These are phyloP conservation scores for Fragilariopsis cylindrus DNA, from an alignment of 108 stramenopile species.

Conservation along the genomic window DNA sequence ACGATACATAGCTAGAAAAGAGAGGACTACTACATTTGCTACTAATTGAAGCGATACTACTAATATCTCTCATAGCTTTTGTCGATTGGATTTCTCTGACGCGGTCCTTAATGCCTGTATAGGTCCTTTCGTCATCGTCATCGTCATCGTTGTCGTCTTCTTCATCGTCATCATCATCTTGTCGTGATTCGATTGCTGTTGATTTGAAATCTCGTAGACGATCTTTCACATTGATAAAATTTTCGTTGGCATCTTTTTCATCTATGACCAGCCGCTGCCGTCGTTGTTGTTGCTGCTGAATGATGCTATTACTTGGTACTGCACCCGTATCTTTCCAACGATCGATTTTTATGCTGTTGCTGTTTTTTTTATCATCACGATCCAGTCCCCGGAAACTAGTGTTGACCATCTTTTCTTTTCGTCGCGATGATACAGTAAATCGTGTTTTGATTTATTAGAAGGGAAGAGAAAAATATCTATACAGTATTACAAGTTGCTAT, in stretches of 20 bases:
- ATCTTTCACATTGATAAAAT: neutral
- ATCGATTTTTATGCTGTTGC: too few relatives aligned
- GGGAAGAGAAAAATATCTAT: neutral
- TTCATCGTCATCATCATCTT: neutral
- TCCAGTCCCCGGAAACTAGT: neutral
- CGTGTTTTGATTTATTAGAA: neutral
- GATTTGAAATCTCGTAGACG: neutral
- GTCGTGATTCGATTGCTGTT: neutral
- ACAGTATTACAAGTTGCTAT: neutral
- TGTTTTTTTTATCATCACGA: too few relatives aligned
- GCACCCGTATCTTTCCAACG: too few relatives aligned
- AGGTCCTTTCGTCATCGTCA: neutral
- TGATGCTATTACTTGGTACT: too few relatives aligned
- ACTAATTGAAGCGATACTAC: neutral
- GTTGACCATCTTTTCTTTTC: conserved; percentile 8
- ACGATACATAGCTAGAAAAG: neutral
- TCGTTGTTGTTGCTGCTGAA: too few relatives aligned
- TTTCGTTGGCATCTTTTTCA: neutral
- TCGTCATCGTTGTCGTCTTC: neutral
- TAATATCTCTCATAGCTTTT: neutral
- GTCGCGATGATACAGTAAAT: neutral
- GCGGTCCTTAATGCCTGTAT: neutral
- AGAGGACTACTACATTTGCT: neutral
- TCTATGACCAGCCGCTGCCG: neutral
- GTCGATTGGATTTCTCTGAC: neutral